Evolutionary conservation across 495 filamentous ascomycete genomes (phyloP).

Genomic region (Xylaria grammica): DNA sequence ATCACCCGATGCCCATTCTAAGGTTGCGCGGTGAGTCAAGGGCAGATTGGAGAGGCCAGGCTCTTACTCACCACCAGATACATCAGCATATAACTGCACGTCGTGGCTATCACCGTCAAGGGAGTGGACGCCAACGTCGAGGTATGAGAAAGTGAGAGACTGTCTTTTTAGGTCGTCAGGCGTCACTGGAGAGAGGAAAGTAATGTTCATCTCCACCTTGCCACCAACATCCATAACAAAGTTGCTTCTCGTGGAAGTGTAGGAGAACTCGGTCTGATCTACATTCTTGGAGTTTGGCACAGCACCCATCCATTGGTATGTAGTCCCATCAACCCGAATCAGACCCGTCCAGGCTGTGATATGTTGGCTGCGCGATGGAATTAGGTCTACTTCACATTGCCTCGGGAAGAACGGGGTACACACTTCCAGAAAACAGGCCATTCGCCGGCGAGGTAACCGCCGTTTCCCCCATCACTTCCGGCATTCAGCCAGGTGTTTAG

Average conservation of each 20-base stretch:
- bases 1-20: slow-evolving; percentile 55
- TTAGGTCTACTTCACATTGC: slow-evolving; percentile 56
- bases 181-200: slow-evolving; percentile 88
- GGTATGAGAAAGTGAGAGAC: slow-evolving; percentile 85
- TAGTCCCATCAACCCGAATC: slow-evolving; percentile 54
- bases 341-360: slow-evolving; percentile 79
- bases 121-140: slow-evolving; percentile 67
- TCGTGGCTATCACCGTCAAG: slow-evolving; percentile 62
- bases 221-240: slow-evolving; percentile 77
- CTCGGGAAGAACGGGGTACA: slow-evolving; percentile 40
- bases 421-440: slow-evolving; percentile 60
- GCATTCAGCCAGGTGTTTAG: slow-evolving; percentile 78
- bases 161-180: slow-evolving; percentile 84
- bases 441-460: slow-evolving; percentile 73
- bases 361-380: slow-evolving; percentile 67
- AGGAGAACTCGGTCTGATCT: slow-evolving; percentile 63
- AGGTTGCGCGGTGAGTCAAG: slow-evolving; percentile 26
- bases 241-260: slow-evolving; percentile 86
- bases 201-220: slow-evolving; percentile 71
- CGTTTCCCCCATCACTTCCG: slow-evolving; percentile 70
- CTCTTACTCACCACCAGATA: slow-evolving; percentile 77
- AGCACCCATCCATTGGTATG: slow-evolving; percentile 68
- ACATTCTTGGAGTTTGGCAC: slow-evolving; percentile 57
- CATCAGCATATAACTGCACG: slow-evolving; percentile 83
- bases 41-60: slow-evolving; percentile 52